A percentile compares a stretch with the other conserved stretches of the same genome.
phyloP scores from a whole-genome alignment of 1,284 basidiomycete genomes.

The Trichosporon ovoides region DNA sequence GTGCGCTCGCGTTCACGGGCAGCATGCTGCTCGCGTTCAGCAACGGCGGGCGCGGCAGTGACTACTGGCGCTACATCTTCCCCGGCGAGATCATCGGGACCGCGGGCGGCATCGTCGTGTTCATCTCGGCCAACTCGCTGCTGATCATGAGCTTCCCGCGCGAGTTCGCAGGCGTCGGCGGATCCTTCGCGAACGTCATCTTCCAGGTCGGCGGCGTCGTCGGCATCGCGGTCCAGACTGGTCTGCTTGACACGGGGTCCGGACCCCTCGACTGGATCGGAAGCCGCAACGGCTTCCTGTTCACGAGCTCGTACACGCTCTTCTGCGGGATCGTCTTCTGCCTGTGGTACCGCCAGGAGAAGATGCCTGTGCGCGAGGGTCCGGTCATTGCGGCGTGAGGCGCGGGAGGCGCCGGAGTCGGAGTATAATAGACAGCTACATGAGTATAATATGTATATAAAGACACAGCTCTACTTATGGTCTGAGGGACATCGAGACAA shows the following conservation, averaged over 20 bases:
- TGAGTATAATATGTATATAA: no score
- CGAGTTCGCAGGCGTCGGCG: slow-evolving; percentile 39
- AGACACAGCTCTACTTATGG: no score
- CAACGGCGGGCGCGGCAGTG: slow-evolving; percentile 33
- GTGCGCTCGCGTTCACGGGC: slow-evolving; percentile 34
- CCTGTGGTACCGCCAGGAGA: slow-evolving; percentile 34
- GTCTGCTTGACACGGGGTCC: slow-evolving; percentile 32
- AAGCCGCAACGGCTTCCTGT: slow-evolving; percentile 37
- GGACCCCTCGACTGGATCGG: slow-evolving; percentile 40
- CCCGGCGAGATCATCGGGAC: slow-evolving; percentile 40
- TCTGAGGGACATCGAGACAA: no score
- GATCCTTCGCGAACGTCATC: slow-evolving; percentile 41
- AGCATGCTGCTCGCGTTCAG: slow-evolving; percentile 42
- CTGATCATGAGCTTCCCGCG: slow-evolving; percentile 40
- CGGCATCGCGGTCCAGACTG: slow-evolving; percentile 43
- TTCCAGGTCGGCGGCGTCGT: slow-evolving; percentile 46
- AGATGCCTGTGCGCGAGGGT: slow-evolving; percentile 17
- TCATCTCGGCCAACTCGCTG: slow-evolving; percentile 42
- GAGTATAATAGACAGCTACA: no score
- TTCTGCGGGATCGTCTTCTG: slow-evolving; percentile 36
- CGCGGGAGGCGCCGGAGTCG: no score
- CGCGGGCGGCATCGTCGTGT: slow-evolving; percentile 40
- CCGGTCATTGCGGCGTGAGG: neutral
- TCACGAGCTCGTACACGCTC: slow-evolving; percentile 37
- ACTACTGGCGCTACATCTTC: slow-evolving; percentile 47